Conservation (phyloP, 1,284 basidiomycete species). For the Ustilago vetiveriae region DNA sequence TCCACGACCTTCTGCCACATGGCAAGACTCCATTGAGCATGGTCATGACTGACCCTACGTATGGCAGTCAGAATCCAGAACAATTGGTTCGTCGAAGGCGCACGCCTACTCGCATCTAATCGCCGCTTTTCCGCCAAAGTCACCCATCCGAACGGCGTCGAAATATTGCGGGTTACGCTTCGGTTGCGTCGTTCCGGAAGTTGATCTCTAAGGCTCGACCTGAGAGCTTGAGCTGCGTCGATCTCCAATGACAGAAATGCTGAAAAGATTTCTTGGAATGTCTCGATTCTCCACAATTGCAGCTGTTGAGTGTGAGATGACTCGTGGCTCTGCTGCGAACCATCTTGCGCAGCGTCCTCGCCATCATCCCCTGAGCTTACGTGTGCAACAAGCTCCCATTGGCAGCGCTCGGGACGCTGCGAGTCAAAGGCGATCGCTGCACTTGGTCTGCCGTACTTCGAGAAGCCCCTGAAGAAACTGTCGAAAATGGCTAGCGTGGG, state of each 20-base stretch:
- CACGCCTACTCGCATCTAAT: slow-evolving; percentile 14
- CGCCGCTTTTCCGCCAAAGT: slow-evolving; percentile 18
- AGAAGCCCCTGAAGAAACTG: slow-evolving; percentile 42
- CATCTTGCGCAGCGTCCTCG: background rate
- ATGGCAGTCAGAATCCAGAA: slow-evolving; percentile 46
- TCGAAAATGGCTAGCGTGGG: slow-evolving; percentile 30
- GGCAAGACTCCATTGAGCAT: slow-evolving; percentile 36
- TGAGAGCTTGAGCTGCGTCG: slow-evolving; percentile 6
- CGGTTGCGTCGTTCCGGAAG: background rate
- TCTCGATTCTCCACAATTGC: slow-evolving; percentile 30
- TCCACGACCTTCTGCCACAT: slow-evolving; percentile 34
- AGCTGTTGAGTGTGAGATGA: slow-evolving; percentile 7
- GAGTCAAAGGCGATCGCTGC: slow-evolving; percentile 4
- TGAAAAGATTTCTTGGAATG: slow-evolving; percentile 40
- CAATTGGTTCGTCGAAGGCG: slow-evolving; percentile 36
- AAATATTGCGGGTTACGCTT: slow-evolving; percentile 6
- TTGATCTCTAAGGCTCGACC: background rate
- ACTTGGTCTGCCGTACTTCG: slow-evolving; percentile 21
- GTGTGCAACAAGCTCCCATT: slow-evolving; percentile 15
- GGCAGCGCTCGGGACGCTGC: slow-evolving; percentile 11
- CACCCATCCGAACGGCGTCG: slow-evolving; percentile 17
- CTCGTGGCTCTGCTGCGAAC: background rate
- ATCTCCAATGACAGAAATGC: slow-evolving; percentile 31
- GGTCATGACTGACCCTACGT: slow-evolving; percentile 35
- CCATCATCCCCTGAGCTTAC: background rate